phyloP scores from a whole-genome alignment of 371 early-diverging fungal species.

The Mortierella polycephala region DNA sequence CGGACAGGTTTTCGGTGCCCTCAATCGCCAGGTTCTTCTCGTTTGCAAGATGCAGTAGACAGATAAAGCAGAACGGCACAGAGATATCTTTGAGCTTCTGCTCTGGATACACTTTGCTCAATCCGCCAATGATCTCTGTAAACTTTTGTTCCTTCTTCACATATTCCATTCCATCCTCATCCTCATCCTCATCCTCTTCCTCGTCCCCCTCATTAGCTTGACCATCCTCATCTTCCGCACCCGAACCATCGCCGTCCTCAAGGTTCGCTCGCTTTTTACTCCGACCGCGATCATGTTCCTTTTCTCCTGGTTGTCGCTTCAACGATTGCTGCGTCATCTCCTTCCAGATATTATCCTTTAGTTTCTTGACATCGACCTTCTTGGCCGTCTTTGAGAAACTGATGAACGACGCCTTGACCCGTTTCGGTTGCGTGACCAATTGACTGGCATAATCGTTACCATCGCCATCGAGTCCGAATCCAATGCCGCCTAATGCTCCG shows the following conservation, averaged over 20 bases:
- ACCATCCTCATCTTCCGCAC: slow-evolving; percentile 6
- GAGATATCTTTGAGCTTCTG: slow-evolving; percentile 90
- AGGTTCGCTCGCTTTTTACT: slow-evolving; percentile 34
- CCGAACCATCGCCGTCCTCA: slow-evolving; percentile 3
- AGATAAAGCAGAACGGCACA: slow-evolving; percentile 96
- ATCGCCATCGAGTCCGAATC: slow-evolving; percentile 53
- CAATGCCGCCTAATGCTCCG: slow-evolving; percentile 16
- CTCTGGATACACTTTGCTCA: slow-evolving; percentile 78
- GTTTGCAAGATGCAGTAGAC: slow-evolving; percentile 95
- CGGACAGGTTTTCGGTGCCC: slow-evolving; percentile 32
- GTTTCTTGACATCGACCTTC: slow-evolving; percentile 91
- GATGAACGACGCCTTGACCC: slow-evolving; percentile 77
- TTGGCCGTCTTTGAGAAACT: slow-evolving; percentile 91
- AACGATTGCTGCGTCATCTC: slow-evolving; percentile 58
- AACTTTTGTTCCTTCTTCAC: slow-evolving; percentile 73
- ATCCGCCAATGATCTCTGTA: slow-evolving; percentile 73
- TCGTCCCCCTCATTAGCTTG: not conserved
- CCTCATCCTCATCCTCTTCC: slow-evolving; percentile 14
- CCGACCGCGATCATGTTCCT: slow-evolving; percentile 15
- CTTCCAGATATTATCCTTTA: slow-evolving; percentile 96
- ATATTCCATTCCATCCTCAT: slow-evolving; percentile 42
- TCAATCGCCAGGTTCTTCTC: slow-evolving; percentile 79
- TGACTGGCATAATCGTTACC: slow-evolving; percentile 64
- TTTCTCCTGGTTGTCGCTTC: slow-evolving; percentile 35
- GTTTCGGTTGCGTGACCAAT: slow-evolving; percentile 62